Conservation (phyloP, 495 filamentous ascomycete genomes). For the Neurospora sp. region DNA sequence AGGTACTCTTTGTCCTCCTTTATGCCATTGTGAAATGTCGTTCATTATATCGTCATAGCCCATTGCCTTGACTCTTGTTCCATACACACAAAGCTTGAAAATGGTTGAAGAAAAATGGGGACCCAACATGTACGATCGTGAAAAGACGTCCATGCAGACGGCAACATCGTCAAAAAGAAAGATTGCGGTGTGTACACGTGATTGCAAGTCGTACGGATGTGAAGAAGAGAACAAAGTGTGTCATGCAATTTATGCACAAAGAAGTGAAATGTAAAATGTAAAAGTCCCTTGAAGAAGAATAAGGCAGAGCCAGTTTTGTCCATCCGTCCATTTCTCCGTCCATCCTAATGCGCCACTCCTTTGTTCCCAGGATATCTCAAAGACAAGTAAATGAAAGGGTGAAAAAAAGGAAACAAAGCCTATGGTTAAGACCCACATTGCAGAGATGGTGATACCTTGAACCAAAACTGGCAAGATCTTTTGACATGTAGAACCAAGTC, state of each 20-base stretch:
- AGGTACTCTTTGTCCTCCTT: background rate
- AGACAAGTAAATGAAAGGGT: background rate
- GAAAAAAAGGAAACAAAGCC: conserved; percentile 1
- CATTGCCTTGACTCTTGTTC: background rate
- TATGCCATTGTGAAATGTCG: background rate
- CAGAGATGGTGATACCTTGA: background rate
- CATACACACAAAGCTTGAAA: background rate
- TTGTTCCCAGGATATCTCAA: background rate
- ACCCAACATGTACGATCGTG: background rate
- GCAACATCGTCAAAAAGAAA: background rate
- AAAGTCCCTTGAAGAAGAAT: background rate
- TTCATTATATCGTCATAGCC: background rate
- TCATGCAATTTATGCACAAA: background rate
- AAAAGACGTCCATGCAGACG: background rate
- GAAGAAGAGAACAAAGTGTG: background rate
- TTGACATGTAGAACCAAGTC: background rate
- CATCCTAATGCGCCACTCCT: background rate
- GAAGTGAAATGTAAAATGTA: background rate
- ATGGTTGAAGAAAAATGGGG: background rate
- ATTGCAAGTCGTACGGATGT: background rate
- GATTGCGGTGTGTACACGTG: background rate
- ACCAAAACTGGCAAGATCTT: background rate
- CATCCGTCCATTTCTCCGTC: background rate
- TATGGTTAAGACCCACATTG: background rate
- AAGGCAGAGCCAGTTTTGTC: background rate